phyloP scores from a whole-genome alignment of 2,329 filamentous ascomycete species.

The Chaetomium olivaceum region DNA sequence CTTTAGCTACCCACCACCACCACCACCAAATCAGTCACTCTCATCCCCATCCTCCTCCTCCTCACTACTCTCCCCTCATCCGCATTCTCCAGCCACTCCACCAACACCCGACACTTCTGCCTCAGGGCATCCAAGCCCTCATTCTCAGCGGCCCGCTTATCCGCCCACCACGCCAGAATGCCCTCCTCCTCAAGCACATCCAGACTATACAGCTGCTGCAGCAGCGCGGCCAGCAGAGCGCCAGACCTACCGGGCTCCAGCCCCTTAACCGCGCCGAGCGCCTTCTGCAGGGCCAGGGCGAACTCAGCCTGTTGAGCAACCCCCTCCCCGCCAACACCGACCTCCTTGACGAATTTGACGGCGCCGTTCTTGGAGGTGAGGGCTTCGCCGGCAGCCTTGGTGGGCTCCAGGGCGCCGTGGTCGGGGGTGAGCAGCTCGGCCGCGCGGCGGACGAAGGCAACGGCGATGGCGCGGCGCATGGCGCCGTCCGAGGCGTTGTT shows the following conservation, averaged over 20 bases:
- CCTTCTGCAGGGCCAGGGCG: conserved; percentile 76
- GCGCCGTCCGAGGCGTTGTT: conserved; percentile 88
- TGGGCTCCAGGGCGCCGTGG: conserved; percentile 55
- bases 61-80: conserved; percentile 68
- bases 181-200: conserved; percentile 89
- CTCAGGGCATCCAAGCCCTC: conserved; percentile 71
- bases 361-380: conserved; percentile 58
- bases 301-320: conserved; percentile 83
- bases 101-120: conserved; percentile 72
- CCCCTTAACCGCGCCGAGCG: conserved; percentile 67
- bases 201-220: conserved; percentile 81
- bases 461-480: conserved; percentile 82
- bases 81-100: conserved; percentile 81
- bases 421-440: conserved; percentile 63
- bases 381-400: conserved; percentile 64
- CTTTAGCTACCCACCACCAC: background rate
- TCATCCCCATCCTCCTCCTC: conserved; percentile 49
- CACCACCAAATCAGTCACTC: background rate
- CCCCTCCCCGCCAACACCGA: conserved; percentile 64
- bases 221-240: conserved; percentile 71
- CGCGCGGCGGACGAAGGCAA: conserved; percentile 80
- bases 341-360: conserved; percentile 57
- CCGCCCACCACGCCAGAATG: conserved; percentile 84
- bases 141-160: conserved; percentile 64
- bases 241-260: conserved; percentile 52